Base-by-base conservation (phyloP, 768 basidiomycete species). In the Amanita subjunquillea region DNA sequence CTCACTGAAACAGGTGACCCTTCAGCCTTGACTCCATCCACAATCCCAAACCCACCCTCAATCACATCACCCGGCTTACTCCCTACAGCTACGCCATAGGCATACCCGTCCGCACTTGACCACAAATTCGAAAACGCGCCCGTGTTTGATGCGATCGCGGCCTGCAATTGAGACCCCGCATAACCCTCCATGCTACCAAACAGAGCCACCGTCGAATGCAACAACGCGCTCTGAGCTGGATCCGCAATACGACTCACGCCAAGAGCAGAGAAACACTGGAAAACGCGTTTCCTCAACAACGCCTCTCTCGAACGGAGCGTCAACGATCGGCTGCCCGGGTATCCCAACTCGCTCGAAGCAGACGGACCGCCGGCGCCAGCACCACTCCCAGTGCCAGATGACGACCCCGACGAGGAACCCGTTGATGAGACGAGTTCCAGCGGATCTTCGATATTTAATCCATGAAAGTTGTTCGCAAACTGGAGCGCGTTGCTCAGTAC, bases 181-280 rank as follows among this genome's bases (percentile, higher is more conserved):
- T 90, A 92, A 0, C 80, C 83, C 51, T 98, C 94, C 0, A 87
- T 82, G 60, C 91, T 89, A 2, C 91, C 87, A 60, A 98, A 92
- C 6, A 91, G 72, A 2, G 82, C 69, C 13, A 93, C 80, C 0
- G 82, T 83, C 2, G 90, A 87, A 57, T 91, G 89, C 9, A 98
- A 71, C 10, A 99, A 69, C 2, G 78, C 78, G 5, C 77, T 69
- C 67, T 95, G 95, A n/a, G 85, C 83, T 0, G 85, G 77, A 50
- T 95, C 91, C 0, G 88, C 82, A 32, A 94, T 81, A 17, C 81
- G 82, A 2, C 83, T 78, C 49, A 83, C 79, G 2, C 91, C 94
- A 22, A 97, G 74, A 2, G 81, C 77, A 8, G 83, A 75, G 64
- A 96, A 97, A 62, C 92, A 96, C 60, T 94, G 91, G 62, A 91